Evolutionary conservation across 164 flowering plant genomes (phyloP).

Genomic region (Pachysandra terminalis): DNA sequence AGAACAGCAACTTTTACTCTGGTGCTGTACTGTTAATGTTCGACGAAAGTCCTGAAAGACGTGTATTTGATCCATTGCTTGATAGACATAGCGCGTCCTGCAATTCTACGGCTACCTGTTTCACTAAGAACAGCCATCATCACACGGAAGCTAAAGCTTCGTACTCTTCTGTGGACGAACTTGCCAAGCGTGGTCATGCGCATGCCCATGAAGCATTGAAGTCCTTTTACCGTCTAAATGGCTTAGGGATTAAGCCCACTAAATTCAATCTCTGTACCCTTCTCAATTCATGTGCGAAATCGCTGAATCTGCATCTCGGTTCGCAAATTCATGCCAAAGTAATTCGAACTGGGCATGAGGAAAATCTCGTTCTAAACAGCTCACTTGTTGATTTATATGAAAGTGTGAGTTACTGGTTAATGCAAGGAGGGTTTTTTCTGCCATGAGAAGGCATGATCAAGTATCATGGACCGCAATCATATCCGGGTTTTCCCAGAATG

Average conservation of each 20-base stretch:
- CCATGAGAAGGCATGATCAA: constrained; percentile 34
- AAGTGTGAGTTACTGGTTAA: constrained; percentile 28
- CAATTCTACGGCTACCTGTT: background rate
- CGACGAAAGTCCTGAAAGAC: constrained; percentile 18
- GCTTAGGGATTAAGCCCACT: constrained; percentile 17
- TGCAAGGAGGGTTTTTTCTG: constrained; percentile 36
- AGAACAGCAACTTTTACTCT: background rate
- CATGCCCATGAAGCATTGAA: constrained; percentile 22
- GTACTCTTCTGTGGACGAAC: background rate
- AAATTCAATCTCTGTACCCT: constrained; percentile 23
- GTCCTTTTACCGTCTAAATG: constrained; percentile 17
- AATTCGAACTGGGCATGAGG: constrained; percentile 24
- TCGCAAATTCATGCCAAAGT: constrained; percentile 38
- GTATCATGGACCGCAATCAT: constrained; percentile 50
- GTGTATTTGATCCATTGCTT: background rate
- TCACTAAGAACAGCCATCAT: background rate
- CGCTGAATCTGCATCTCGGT: constrained; percentile 24
- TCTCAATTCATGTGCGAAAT: constrained; percentile 25
- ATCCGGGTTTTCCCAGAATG: constrained; percentile 37
- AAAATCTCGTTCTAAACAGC: constrained; percentile 28
- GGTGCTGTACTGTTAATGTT: constrained; percentile 11
- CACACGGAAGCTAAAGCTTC: background rate
- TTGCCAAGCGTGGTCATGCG: constrained; percentile 18
- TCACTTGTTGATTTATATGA: constrained; percentile 42
- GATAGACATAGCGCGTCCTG: too few relatives aligned